Base-by-base conservation (phyloP, 306 rosid species). In the Dicorynia guianensis region DNA sequence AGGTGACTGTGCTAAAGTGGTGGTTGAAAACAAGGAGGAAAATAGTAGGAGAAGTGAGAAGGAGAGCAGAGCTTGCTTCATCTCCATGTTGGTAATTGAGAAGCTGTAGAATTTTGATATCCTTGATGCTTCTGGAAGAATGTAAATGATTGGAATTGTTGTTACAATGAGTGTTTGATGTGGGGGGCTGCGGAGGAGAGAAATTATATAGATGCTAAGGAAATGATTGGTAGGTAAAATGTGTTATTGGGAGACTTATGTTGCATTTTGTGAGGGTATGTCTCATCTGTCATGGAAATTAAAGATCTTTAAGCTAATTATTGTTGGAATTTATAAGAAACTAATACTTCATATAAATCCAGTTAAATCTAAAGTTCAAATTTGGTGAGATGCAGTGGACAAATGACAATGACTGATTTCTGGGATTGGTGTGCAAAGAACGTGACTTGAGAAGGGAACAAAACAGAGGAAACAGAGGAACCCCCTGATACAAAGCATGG, bases 21-120 rank as follows among this genome's bases (percentile, higher is more conserved):
- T 49, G 58, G 56, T 36, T 39, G 70, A 68, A 46, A 35, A 57
- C 11, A 67, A 38, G 14, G 70, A 47, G 10, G 44, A 58, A 30
- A 74, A 49, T 11, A 75, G 63, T 8, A 81, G 49, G 67, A 75
- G 7, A 35, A 80, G 35, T 62, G 84, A 19, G 40, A 49, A 20
- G 48, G 70, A 68, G 47, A 74, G 33, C 15, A 74, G 44, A 34
- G 7, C 11, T 61, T 74, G 80, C 38, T 74, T 80, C 84, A 80
- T 80, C 19, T 61, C 44, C 9, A 6, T 0, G 3, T 64, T 75
- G n/a, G 6, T 52, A 12, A 40, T 36, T 39, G 54, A 15, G 30
- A 8, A 15, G 18, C 12, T 39, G 2, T 9, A 20, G 25, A 7
- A 1, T 25, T n/a, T 12, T 40, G 25, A 15, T 69, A 15, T 38